phyloP scores from a whole-genome alignment of 2,329 filamentous ascomycete species.

The Hymenoscyphus fructigenus region DNA sequence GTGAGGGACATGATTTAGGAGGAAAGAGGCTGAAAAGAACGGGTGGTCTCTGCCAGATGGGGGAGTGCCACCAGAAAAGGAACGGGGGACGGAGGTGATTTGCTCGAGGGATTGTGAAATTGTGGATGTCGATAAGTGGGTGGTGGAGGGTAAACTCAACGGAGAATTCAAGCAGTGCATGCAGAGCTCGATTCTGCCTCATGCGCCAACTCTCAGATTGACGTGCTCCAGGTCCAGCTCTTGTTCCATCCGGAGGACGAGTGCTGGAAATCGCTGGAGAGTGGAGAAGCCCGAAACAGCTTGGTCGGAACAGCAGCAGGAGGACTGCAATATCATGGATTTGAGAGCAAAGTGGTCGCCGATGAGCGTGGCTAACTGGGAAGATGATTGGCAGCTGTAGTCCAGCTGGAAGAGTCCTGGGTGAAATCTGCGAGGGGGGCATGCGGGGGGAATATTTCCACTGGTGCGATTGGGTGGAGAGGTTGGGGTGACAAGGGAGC shows the following conservation, averaged over 20 bases:
- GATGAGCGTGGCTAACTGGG: constrained; percentile 13
- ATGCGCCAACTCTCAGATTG: constrained; percentile 11
- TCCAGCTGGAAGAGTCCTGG: constrained; percentile 13
- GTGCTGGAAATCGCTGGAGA: background rate
- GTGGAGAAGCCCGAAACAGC: constrained; percentile 2
- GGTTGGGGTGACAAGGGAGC: background rate
- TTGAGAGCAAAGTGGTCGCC: constrained; percentile 1
- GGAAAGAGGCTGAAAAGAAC: constrained; percentile 23
- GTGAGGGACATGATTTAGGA: constrained; percentile 23
- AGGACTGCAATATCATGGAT: constrained; percentile 12
- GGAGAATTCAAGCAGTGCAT: constrained; percentile 15
- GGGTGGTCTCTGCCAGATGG: constrained; percentile 10
- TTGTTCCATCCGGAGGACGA: constrained; percentile 5
- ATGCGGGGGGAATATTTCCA: constrained; percentile 5
- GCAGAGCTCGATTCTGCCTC: constrained; percentile 10
- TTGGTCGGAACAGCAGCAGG: constrained; percentile 11
- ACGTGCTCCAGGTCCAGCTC: constrained; percentile 6
- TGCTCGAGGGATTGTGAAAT: background rate
- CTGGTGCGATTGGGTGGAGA: constrained; percentile 10
- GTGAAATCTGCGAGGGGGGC: background rate
- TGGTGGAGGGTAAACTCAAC: background rate
- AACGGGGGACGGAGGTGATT: background rate
- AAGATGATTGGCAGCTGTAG: constrained; percentile 6
- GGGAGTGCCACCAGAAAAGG: constrained; percentile 1
- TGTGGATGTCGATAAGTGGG: constrained; percentile 1